phyloP scores from a whole-genome alignment of 495 filamentous ascomycete genomes.

The Tuber indicum region DNA sequence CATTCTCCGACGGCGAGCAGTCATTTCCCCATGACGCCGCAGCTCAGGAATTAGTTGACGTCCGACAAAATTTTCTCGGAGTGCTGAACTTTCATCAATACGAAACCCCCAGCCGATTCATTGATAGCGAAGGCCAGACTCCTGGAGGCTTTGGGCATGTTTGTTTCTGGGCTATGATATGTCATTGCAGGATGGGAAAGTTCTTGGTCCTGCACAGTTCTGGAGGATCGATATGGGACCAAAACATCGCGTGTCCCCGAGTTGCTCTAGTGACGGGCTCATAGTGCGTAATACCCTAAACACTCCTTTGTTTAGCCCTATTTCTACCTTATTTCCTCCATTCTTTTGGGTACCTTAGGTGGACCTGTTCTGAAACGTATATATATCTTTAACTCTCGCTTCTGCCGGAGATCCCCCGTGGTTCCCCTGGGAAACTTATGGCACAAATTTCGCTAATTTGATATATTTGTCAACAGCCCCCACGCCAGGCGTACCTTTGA shows the following conservation, averaged over 20 bases:
- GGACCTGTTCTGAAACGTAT: background rate
- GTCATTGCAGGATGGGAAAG: conserved; percentile 18
- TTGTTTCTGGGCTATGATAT: conserved; percentile 31
- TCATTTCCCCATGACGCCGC: background rate
- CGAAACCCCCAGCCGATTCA: background rate
- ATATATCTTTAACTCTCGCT: background rate
- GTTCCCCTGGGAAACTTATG: background rate
- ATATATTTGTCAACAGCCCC: conserved; percentile 7
- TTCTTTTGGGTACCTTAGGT: no score
- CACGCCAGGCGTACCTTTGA: conserved; percentile 31
- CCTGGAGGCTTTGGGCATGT: background rate
- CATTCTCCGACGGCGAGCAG: background rate
- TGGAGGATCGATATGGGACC: conserved; percentile 21
- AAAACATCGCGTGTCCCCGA: conserved; percentile 21
- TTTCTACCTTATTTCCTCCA: background rate
- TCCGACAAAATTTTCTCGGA: conserved; percentile 22
- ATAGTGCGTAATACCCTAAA: conserved; percentile 15
- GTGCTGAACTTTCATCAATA: conserved; percentile 28
- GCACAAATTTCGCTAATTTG: conserved; percentile 18
- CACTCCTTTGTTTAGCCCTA: background rate
- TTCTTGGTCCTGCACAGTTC: conserved; percentile 25
- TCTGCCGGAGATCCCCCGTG: background rate
- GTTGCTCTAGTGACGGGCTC: conserved; percentile 19
- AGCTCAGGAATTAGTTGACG: conserved; percentile 5
- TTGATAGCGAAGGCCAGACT: background rate